A percentile compares a stretch with the other conserved stretches of the same genome.
Conservation (phyloP, 2,329 filamentous ascomycete genomes). For the Clarireedia sp. region DNA sequence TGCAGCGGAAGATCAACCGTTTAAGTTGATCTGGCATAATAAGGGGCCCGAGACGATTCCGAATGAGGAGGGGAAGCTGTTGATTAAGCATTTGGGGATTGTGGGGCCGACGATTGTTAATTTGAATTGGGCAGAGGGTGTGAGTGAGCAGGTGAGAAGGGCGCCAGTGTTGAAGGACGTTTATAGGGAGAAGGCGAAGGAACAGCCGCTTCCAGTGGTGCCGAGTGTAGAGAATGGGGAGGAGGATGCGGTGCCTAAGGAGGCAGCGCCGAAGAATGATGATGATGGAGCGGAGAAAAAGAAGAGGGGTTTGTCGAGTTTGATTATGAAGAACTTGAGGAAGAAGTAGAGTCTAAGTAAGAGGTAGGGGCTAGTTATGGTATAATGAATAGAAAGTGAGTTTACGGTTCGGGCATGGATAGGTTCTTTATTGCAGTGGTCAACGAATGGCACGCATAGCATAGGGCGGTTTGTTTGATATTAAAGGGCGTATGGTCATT, state of each 20-base stretch:
- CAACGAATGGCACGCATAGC: neutral
- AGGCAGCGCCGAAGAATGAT: slow-evolving; percentile 23
- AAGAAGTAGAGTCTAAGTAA: slow-evolving; percentile 1
- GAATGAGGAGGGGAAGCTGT: slow-evolving; percentile 38
- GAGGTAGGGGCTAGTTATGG: neutral
- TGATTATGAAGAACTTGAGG: slow-evolving; percentile 8
- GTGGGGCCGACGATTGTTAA: slow-evolving; percentile 65
- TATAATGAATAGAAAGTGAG: neutral
- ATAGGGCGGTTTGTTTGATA: neutral
- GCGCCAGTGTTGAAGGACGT: slow-evolving; percentile 31
- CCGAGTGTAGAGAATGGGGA: slow-evolving; percentile 35
- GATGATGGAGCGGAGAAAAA: slow-evolving; percentile 9
- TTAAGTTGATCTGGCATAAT: slow-evolving; percentile 51
- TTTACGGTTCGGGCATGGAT: neutral
- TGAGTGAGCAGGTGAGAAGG: slow-evolving; percentile 46
- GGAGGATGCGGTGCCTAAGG: slow-evolving; percentile 17
- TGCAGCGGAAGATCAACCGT: slow-evolving; percentile 53
- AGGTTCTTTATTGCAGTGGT: neutral
- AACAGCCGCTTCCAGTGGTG: slow-evolving; percentile 29
- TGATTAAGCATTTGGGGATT: slow-evolving; percentile 70
- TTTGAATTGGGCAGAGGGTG: slow-evolving; percentile 63
- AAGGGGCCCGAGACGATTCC: slow-evolving; percentile 32
- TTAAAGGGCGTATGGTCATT: neutral
- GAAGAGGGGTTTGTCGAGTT: slow-evolving; percentile 5
- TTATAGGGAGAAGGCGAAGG: slow-evolving; percentile 52